These are phyloP conservation scores for Avena insularis DNA, from an alignment of 176 grass and related monocot genomes.

Conservation along the genomic window DNA sequence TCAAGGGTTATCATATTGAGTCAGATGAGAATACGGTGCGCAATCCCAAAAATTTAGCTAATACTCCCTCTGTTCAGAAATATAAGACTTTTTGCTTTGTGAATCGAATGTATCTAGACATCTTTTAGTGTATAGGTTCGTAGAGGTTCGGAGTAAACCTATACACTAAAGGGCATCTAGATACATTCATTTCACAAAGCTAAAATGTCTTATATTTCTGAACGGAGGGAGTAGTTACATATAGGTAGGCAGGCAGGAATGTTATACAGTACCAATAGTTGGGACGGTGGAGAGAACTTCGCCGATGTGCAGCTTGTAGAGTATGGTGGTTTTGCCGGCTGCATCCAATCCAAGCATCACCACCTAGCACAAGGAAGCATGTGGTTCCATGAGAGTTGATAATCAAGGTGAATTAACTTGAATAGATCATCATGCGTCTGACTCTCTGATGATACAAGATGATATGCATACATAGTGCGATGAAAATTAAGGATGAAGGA, in stretches of 20 bases:
- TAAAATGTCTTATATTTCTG: not conserved
- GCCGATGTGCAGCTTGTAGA: slow-evolving; percentile 95
- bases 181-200: too few relatives aligned
- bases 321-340: slow-evolving; percentile 96
- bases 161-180: too few relatives aligned
- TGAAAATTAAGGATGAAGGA: not conserved
- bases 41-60: not conserved
- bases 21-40: not conserved
- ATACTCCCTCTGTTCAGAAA: not conserved
- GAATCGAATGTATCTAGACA: too few relatives aligned
- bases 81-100: too few relatives aligned
- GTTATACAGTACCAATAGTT: slow-evolving; percentile 67
- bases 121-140: too few relatives aligned
- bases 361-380: slow-evolving; percentile 52
- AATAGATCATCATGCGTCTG: too few relatives aligned
- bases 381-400: not conserved
- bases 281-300: slow-evolving; percentile 96
- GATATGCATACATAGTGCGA: not conserved
- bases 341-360: slow-evolving; percentile 98
- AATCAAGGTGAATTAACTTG: slow-evolving; percentile 6
- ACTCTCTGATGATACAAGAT: not conserved
- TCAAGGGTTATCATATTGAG: not conserved
- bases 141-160: too few relatives aligned
- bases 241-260: not conserved
- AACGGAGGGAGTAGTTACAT: not conserved